Evolutionary conservation across 192 early-diverging fungal genomes (phyloP), one percentile per base, ranked within the genome.

Genomic region (Coemansia sp.): DNA sequence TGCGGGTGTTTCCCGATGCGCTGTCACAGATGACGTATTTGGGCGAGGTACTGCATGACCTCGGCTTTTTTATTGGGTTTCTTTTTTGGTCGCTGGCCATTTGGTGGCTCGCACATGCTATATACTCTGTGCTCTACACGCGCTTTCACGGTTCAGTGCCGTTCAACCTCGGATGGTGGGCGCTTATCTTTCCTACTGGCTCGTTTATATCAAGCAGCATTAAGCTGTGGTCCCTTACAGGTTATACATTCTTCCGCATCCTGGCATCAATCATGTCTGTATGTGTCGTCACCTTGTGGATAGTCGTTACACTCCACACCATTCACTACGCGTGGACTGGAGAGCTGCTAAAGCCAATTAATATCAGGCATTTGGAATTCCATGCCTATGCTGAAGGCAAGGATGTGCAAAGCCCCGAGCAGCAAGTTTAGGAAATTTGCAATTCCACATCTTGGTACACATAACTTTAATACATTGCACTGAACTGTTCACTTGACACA

Each of bases 131-230:
- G 7, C 11, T 64, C 3, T 64, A 61, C 51, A 73, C 71, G 1
- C 64, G 68, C 21, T 41, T 69, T 6, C 65, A 63, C 19, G 65
- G 67, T 14, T 39, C 26, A 1, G 59, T 86, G 9, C 73, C 79
- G 1, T 86, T 86, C 48, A 82, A 84, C 61, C 71, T 85, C 45
- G 84, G 85, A 6, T 86, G 82, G 76, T 86, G 85, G 85, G 84
- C 84, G 11, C 70, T 83, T 3, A 85, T 79, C 19, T 86, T 86
- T 67, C 85, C 85, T 0, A 16, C 82, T 2, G 79, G 84, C 31
- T 78, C 77, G 3, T 77, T 75, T 59, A 57, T 74, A 4, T 57
- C 68, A 0, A 69, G 63, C 62, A 74, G 62, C 39, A 65, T 50
- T 21, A 21, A 64, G 19, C 62, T 82, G 38, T 67, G 65, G 62